Conservation (phyloP, 768 basidiomycete genomes). For the Pilatotrama ljubarskyi region DNA sequence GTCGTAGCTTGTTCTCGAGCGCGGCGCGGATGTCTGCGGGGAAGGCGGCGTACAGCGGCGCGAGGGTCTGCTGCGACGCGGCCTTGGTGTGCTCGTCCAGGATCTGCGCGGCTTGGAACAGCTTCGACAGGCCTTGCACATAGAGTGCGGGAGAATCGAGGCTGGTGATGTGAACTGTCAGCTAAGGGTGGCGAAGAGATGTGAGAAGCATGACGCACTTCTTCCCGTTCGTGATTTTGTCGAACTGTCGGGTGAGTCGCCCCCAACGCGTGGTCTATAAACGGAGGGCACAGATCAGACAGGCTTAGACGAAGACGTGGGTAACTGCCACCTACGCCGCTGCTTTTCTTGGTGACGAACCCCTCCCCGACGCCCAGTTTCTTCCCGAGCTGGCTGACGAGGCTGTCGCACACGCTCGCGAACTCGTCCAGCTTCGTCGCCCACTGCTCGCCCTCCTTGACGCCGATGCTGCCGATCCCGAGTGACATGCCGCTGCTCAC, state of each 20-base stretch:
- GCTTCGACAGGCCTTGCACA: conserved; percentile 69
- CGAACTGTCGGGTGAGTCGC: conserved; percentile 71
- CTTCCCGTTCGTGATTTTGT: conserved; percentile 87
- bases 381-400: conserved; percentile 81
- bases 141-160: conserved; percentile 88
- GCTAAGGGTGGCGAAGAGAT: neutral
- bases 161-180: conserved; percentile 39
- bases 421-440: conserved; percentile 78
- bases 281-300: neutral
- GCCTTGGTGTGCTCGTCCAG: conserved; percentile 87
- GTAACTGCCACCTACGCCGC: conserved; percentile 42
- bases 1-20: conserved; percentile 74
- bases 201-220: conserved; percentile 52
- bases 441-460: conserved; percentile 81
- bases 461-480: conserved; percentile 74
- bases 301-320: neutral
- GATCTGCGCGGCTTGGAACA: conserved; percentile 76
- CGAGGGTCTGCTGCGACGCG: conserved; percentile 59
- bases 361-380: conserved; percentile 89
- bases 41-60: conserved; percentile 74
- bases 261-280: conserved; percentile 62
- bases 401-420: conserved; percentile 72
- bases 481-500: conserved; percentile 72
- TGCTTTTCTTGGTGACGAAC: conserved; percentile 78
- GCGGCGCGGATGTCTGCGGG: conserved; percentile 60